Percentiles rank a stretch among this genome's conserved stretches.
Conservation (phyloP, 371 early-diverging fungal species). For the Rhizopus sp. region DNA sequence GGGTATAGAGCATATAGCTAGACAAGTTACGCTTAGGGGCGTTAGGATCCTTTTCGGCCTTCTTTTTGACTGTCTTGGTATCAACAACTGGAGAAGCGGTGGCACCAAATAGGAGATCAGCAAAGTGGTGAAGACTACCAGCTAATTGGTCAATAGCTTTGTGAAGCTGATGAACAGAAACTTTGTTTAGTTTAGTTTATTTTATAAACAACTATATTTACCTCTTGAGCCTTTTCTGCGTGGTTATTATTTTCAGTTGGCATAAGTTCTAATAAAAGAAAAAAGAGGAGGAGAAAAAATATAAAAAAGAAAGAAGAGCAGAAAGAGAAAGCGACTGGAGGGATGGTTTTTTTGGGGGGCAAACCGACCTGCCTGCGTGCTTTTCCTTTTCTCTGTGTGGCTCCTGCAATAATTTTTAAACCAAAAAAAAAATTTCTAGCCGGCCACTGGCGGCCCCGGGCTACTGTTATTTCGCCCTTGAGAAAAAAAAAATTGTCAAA, state of each 20-base stretch:
- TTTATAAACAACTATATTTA: background rate
- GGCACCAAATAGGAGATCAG: background rate
- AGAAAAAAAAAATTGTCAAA: no score
- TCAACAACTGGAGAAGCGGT: background rate
- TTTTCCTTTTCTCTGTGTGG: no score
- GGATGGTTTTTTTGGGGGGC: no score
- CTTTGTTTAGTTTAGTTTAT: background rate
- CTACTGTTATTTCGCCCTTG: no score
- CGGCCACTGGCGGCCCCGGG: no score
- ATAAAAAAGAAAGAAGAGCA: no score
- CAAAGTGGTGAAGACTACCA: conserved; percentile 1
- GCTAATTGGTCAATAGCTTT: conserved; percentile 1
- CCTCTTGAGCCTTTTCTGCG: background rate
- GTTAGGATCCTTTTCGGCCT: conserved; percentile 60
- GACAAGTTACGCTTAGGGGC: conserved; percentile 82
- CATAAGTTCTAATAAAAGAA: background rate
- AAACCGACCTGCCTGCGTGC: no score
- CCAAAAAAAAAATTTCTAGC: no score
- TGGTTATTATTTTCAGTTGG: background rate
- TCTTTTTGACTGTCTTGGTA: conserved; percentile 9
- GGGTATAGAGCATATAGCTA: conserved; percentile 79
- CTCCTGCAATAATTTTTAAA: no score
- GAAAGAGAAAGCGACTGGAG: no score
- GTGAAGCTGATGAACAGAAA: background rate
- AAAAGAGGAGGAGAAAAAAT: background rate